Conservation (phyloP, 305 asterid genomes). For the Withania somnifera region DNA sequence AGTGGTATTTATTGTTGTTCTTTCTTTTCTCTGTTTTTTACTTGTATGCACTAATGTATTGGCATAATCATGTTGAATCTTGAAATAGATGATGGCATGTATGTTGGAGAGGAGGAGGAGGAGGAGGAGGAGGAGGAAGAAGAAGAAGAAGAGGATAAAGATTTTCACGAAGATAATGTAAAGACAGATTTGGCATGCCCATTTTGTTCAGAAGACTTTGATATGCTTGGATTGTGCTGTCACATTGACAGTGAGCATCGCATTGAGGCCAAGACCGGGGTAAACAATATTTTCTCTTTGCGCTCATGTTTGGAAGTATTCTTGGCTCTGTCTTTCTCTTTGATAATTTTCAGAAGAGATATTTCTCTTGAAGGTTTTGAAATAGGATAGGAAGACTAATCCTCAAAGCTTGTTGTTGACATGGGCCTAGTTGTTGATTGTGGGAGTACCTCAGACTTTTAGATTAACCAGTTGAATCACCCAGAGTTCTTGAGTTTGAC, state of each 20-base stretch:
- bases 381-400: neutral
- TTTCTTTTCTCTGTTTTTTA: neutral
- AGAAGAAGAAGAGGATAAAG: conserved; percentile 38
- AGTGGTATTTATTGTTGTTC: neutral
- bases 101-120: conserved; percentile 12
- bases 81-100: conserved; percentile 29
- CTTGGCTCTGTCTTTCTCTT: neutral
- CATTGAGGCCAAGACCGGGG: conserved; percentile 70
- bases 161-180: conserved; percentile 17
- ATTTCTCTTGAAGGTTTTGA: neutral
- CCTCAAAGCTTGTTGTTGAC: neutral
- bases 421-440: neutral
- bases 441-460: neutral
- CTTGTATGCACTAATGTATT: neutral
- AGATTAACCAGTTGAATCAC: neutral
- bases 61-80: conserved; percentile 2
- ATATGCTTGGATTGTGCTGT: conserved; percentile 76
- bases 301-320: neutral
- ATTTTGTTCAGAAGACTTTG: conserved; percentile 75
- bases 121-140: conserved; percentile 48
- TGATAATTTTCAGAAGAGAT: neutral
- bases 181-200: conserved; percentile 77
- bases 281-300: neutral
- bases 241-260: conserved; percentile 87
- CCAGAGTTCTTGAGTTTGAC: neutral